These are phyloP conservation scores for Aspergillus nomiae DNA, from an alignment of 2,329 filamentous ascomycete genomes.

Conservation along the genomic window DNA sequence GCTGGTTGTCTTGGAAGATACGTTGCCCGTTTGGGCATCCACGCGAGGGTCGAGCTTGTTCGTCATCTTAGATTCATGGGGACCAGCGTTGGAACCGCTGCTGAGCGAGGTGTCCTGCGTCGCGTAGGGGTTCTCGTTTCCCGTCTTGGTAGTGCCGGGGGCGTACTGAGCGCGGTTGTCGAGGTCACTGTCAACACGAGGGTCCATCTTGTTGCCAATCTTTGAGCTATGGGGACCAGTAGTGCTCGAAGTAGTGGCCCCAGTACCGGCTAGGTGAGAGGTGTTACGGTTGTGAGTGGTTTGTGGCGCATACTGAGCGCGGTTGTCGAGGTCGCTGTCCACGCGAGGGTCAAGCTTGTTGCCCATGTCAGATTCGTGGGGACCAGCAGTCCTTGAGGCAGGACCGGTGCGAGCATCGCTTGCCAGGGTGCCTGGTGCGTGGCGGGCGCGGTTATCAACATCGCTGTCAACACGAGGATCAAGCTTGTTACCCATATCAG, in stretches of 20 bases:
- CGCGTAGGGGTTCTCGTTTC: slow-evolving; percentile 15
- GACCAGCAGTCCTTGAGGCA: slow-evolving; percentile 15
- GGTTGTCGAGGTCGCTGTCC: slow-evolving; percentile 19
- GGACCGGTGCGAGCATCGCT: not conserved
- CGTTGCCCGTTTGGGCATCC: slow-evolving; percentile 26
- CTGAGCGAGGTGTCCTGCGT: slow-evolving; percentile 6
- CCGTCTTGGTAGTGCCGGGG: slow-evolving; percentile 14
- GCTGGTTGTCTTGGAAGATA: slow-evolving; percentile 21
- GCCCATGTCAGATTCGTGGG: slow-evolving; percentile 22
- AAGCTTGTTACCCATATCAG: slow-evolving; percentile 36
- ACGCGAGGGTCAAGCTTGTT: slow-evolving; percentile 44
- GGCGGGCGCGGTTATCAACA: slow-evolving; percentile 22
- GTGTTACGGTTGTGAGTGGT: not conserved
- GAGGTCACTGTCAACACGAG: slow-evolving; percentile 22
- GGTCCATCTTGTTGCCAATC: slow-evolving; percentile 43
- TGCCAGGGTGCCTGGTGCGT: slow-evolving; percentile 4
- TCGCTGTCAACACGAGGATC: slow-evolving; percentile 37
- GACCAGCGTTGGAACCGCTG: slow-evolving; percentile 15
- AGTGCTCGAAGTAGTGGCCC: slow-evolving; percentile 6
- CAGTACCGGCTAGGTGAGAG: not conserved
- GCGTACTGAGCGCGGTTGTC: slow-evolving; percentile 25
- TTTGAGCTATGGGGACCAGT: slow-evolving; percentile 21
- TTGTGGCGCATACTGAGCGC: slow-evolving; percentile 18
- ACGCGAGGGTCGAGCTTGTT: slow-evolving; percentile 33
- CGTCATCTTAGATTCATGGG: slow-evolving; percentile 23